These are phyloP conservation scores for Eimeria necatrix DNA, from an alignment of 169 alveolate species.

Conservation along the genomic window DNA sequence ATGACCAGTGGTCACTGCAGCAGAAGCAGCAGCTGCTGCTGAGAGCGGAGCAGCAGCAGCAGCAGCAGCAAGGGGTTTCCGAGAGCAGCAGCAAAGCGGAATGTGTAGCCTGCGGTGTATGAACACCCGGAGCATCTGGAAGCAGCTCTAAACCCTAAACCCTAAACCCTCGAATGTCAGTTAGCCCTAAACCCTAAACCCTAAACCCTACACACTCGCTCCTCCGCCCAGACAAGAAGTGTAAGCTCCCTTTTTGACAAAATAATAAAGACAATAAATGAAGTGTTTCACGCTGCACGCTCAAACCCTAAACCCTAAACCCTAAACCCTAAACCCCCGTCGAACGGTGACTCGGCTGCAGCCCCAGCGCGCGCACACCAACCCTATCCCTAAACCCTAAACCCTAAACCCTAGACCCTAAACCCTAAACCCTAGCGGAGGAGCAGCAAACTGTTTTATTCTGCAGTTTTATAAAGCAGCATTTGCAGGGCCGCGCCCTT, in stretches of 20 bases:
- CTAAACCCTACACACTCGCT: neutral
- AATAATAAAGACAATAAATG: neutral
- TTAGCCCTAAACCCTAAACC: slow-evolving; percentile 26
- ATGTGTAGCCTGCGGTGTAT: too few species aligned
- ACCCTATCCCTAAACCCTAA: neutral
- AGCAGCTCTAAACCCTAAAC: slow-evolving; percentile 2
- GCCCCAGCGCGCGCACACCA: too few species aligned
- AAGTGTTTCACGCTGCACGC: neutral
- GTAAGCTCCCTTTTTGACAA: too few species aligned
- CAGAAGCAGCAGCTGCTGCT: too few species aligned
- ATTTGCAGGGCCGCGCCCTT: too few species aligned
- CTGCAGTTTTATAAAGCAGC: too few species aligned
- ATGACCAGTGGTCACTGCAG: too few species aligned
- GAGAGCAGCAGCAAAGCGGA: too few species aligned
- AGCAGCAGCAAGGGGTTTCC: too few species aligned
- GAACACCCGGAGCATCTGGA: neutral
- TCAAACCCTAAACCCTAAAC: slow-evolving; percentile 20
- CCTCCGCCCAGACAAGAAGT: neutral
- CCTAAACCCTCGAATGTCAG: neutral
- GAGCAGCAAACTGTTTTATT: neutral
- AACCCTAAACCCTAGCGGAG: slow-evolving; percentile 18
- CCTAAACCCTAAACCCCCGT: slow-evolving; percentile 13
- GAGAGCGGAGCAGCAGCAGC: too few species aligned
- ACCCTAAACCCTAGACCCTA: slow-evolving; percentile 33
- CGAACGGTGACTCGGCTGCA: too few species aligned